Percentiles rank a stretch among this genome's conserved stretches.
Evolutionary conservation across 768 basidiomycete species (phyloP).

Genomic region (Hypholoma fasciculare): DNA sequence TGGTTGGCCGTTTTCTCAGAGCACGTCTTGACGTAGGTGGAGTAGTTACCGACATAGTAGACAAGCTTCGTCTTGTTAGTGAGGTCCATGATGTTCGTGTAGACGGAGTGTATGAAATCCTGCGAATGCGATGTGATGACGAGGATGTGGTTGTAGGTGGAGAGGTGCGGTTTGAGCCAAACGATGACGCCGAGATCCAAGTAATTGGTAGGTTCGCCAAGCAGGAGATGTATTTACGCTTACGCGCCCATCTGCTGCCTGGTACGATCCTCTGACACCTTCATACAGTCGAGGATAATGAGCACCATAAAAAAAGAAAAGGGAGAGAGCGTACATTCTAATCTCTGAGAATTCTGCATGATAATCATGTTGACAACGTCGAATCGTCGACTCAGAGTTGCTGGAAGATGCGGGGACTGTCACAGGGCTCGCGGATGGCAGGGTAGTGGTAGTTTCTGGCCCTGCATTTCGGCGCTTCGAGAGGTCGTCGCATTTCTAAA

Average conservation of each 20-base stretch:
- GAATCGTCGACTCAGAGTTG: no score
- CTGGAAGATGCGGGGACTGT: no score
- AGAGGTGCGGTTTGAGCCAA: conserved; percentile 97
- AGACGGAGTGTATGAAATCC: conserved; percentile 98
- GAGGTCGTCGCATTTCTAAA: neutral
- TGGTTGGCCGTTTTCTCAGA: conserved; percentile 98
- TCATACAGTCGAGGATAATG: no score
- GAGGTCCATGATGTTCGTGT: conserved; percentile 98
- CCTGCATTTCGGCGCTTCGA: neutral
- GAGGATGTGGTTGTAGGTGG: conserved; percentile 98
- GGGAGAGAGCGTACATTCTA: no score
- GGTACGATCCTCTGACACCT: no score
- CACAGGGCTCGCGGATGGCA: no score
- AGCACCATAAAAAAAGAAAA: no score
- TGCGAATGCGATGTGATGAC: conserved; percentile 98
- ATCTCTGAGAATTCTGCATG: no score
- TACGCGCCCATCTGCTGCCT: no score
- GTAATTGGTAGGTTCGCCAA: conserved; percentile 93
- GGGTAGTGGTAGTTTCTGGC: no score
- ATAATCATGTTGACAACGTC: no score
- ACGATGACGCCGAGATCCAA: conserved; percentile 97
- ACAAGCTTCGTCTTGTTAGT: conserved; percentile 89
- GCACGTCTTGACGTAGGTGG: conserved; percentile 96
- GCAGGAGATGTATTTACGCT: conserved; percentile 48
- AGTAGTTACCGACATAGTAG: conserved; percentile 96